Percentiles rank a stretch among this genome's conserved stretches.
Evolutionary conservation across 139 green algal species (phyloP).

Genomic region (Chlorella sp.): DNA sequence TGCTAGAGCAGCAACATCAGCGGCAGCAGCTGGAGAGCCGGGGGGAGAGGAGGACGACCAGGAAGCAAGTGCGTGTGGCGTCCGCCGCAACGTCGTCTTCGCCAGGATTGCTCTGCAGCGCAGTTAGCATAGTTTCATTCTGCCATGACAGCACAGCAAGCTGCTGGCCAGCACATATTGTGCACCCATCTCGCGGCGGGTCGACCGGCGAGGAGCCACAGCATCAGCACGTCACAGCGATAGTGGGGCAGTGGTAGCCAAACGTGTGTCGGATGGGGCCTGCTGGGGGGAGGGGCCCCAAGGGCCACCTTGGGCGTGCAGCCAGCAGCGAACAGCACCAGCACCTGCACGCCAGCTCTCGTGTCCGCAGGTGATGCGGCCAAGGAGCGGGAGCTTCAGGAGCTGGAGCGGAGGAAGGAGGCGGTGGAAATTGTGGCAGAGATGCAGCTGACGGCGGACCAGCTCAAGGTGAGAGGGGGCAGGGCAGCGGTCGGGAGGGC

Average conservation of each 20-base stretch:
- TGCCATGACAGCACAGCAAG: background rate
- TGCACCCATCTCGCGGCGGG: too few relatives aligned
- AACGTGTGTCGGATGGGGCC: too few relatives aligned
- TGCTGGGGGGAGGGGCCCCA: background rate
- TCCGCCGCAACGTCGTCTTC: too few relatives aligned
- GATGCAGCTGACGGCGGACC: slow-evolving; percentile 76
- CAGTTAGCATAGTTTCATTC: too few relatives aligned
- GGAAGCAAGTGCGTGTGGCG: too few relatives aligned
- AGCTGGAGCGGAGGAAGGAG: slow-evolving; percentile 20
- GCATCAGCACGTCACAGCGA: slow-evolving; percentile 2
- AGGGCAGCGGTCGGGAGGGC: background rate
- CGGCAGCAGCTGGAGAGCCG: too few relatives aligned
- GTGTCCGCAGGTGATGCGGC: background rate
- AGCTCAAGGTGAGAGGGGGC: slow-evolving; percentile 53
- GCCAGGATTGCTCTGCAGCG: too few relatives aligned
- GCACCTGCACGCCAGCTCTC: background rate
- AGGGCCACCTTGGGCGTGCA: background rate
- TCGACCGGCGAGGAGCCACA: too few relatives aligned
- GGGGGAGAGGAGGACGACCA: too few relatives aligned
- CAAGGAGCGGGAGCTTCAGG: slow-evolving; percentile 5
- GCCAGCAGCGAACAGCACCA: background rate
- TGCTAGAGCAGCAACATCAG: too few relatives aligned
- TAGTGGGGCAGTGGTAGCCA: too few relatives aligned
- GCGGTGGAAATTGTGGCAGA: slow-evolving; percentile 70
- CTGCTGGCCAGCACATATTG: background rate